Conservation (phyloP, 768 basidiomycete species). For the Lactarius tabidus region DNA sequence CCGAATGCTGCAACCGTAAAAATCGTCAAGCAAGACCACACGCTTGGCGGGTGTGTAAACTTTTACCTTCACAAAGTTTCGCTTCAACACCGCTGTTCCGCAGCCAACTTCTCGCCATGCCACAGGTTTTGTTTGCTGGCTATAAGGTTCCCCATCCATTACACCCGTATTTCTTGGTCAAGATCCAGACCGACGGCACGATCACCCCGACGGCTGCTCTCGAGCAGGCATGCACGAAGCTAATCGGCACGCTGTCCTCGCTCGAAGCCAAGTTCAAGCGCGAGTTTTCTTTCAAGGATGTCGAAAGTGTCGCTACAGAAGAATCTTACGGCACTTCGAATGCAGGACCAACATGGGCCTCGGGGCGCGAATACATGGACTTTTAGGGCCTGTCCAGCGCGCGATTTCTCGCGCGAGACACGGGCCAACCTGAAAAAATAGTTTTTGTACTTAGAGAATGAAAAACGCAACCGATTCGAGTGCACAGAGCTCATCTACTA, state of each 20-base stretch:
- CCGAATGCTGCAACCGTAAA: slow-evolving; percentile 96
- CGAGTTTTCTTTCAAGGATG: slow-evolving; percentile 77
- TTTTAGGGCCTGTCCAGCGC: slow-evolving; percentile 22
- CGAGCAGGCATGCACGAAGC: slow-evolving; percentile 75
- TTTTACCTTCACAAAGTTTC: not conserved
- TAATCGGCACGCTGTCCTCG: slow-evolving; percentile 58
- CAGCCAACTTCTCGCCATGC: slow-evolving; percentile 88
- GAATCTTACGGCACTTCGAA: slow-evolving; percentile 32
- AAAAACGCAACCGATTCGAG: too few relatives aligned
- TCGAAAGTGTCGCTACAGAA: slow-evolving; percentile 41
- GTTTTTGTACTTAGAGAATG: too few relatives aligned
- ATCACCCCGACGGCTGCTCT: slow-evolving; percentile 78
- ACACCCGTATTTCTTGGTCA: slow-evolving; percentile 90
- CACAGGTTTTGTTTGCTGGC: slow-evolving; percentile 89
- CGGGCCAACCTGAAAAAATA: too few relatives aligned
- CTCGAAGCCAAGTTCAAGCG: slow-evolving; percentile 77
- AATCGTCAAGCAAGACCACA: slow-evolving; percentile 95
- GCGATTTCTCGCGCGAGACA: too few relatives aligned
- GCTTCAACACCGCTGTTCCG: not conserved
- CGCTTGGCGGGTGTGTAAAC: slow-evolving; percentile 76
- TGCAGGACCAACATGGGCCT: slow-evolving; percentile 25
- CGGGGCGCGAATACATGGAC: slow-evolving; percentile 30
- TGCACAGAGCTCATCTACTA: too few relatives aligned
- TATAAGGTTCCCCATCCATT: slow-evolving; percentile 98
- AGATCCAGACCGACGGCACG: slow-evolving; percentile 91